A percentile compares a stretch with the other conserved stretches of the same genome.
Conservation (phyloP, 2,329 filamentous ascomycete genomes). For the Fusarium gaditjirri region DNA sequence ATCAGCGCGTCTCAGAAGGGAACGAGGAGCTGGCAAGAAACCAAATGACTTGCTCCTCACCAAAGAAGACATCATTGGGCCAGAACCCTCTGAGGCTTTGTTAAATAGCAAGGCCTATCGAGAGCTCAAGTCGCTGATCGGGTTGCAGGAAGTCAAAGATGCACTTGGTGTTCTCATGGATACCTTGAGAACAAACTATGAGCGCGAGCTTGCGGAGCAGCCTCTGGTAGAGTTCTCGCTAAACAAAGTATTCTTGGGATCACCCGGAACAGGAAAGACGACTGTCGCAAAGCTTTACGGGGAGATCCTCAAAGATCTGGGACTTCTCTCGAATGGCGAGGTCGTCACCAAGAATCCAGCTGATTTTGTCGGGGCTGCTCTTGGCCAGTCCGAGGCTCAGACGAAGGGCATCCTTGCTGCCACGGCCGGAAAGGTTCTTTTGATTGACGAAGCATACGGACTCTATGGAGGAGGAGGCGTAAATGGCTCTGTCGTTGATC, state of each 20-base stretch:
- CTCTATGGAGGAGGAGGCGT: constrained; percentile 61
- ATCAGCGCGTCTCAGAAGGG: constrained; percentile 61
- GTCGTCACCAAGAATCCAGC: constrained; percentile 78
- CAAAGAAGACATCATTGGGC: constrained; percentile 77
- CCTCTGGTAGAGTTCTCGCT: constrained; percentile 68
- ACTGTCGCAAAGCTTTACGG: constrained; percentile 80
- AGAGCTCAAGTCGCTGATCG: constrained; percentile 67
- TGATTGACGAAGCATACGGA: constrained; percentile 84
- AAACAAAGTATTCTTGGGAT: constrained; percentile 76
- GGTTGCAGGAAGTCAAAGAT: constrained; percentile 70
- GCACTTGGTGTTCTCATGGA: constrained; percentile 69
- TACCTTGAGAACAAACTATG: constrained; percentile 71
- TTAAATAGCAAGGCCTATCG: constrained; percentile 64
- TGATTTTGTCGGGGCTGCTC: constrained; percentile 72
- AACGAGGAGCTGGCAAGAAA: constrained; percentile 53
- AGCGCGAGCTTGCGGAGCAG: constrained; percentile 71
- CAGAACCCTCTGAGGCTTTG: constrained; percentile 68
- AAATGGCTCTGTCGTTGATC: constrained; percentile 42
- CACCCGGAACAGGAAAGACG: constrained; percentile 81
- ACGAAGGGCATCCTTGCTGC: constrained; percentile 77
- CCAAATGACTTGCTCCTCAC: constrained; percentile 70
- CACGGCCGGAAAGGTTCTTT: constrained; percentile 76
- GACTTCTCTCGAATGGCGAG: constrained; percentile 74
- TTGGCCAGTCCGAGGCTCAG: constrained; percentile 76
- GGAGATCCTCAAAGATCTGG: constrained; percentile 73